Base-by-base conservation (phyloP, 768 basidiomycete species). In the Boletus pseudopeckii region DNA sequence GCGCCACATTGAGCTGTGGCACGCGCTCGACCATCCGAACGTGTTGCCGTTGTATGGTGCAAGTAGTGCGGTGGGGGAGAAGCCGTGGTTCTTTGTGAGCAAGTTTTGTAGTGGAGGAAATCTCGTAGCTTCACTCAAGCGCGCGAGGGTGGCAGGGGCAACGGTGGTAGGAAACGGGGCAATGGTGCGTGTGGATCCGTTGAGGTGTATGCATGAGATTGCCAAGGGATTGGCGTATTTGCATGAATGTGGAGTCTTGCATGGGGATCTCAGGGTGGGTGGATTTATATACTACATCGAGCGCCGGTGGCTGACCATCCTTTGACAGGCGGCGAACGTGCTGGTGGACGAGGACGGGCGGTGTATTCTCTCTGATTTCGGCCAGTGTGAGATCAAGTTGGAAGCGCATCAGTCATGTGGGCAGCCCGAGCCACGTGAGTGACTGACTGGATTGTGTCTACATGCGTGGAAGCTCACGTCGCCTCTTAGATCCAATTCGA, bases 151-250 rank as follows among this genome's bases (percentile, higher is more conserved):
- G 15, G 43, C 17, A 7, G 54, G 51, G 5, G 7, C 11, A 20
- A 41, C 22, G 47, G 17, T 22, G 8, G 30, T 40, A 20, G 48
- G 34, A 20, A 33, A 45, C 5, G 44, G 43, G 40, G 11, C 39
- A 11, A 46, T 24, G 28, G 32, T 46, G 28, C 26, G 22, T 13
- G 26, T 60, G 32, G 81, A 86, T 56, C 65, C 79, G 37, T 73
- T 85, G 61, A 75, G 77, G 59, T 83, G 83, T 69, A 80, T 92
- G 65, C 75, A 83, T 53, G 85, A 92, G 69, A 82, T 92, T 57
- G 84, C 88, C 13, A 78, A 80, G 61, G 91, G 90, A 9, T 90
- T 94, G 90, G 78, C 81, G 48, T 92, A 92, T 66, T 68, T 94
- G 56, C 91, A 94, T 67, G 63, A 67, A 6, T 71, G 79, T 54